Conservation (phyloP, 108 stramenopile genomes). For the Conticribra guillardii region DNA sequence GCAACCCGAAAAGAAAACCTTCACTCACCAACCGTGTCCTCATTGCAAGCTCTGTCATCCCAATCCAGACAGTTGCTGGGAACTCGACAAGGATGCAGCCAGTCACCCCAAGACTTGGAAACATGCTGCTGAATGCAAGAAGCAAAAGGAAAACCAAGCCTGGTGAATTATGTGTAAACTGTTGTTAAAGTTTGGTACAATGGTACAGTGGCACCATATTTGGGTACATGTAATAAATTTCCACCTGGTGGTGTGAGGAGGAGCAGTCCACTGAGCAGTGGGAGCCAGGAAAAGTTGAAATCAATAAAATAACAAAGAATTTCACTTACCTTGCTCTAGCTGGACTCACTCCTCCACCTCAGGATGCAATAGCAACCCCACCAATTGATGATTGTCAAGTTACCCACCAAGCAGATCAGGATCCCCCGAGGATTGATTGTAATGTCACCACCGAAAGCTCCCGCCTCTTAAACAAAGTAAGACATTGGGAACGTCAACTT, state of each 20-base stretch:
- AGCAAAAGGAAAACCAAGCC: background rate
- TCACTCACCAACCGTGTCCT: no score
- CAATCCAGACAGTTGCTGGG: conserved; percentile 10
- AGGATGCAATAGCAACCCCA: no score
- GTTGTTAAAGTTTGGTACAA: no score
- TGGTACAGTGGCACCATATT: no score
- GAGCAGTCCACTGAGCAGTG: no score
- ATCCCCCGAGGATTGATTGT: conserved; percentile 7
- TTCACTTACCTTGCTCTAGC: conserved; percentile 2
- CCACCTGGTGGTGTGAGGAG: conserved; percentile 1
- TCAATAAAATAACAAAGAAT: no score
- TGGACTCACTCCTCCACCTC: conserved; percentile 14
- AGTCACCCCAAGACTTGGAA: conserved; percentile 8
- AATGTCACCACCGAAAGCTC: background rate
- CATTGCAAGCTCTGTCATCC: conserved; percentile 12
- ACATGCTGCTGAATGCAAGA: conserved; percentile 2
- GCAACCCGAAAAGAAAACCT: conserved; percentile 3
- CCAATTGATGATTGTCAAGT: no score
- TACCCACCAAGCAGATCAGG: background rate
- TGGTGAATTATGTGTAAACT: no score
- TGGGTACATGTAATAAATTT: no score
- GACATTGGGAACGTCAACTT: conserved; percentile 1
- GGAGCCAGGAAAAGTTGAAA: no score
- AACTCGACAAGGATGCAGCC: conserved; percentile 3
- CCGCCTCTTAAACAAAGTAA: background rate